Percentiles rank a stretch among this genome's conserved stretches.
Evolutionary conservation across 2,329 filamentous ascomycete genomes (phyloP).

Genomic region (Acephala macrosclerotiorum): DNA sequence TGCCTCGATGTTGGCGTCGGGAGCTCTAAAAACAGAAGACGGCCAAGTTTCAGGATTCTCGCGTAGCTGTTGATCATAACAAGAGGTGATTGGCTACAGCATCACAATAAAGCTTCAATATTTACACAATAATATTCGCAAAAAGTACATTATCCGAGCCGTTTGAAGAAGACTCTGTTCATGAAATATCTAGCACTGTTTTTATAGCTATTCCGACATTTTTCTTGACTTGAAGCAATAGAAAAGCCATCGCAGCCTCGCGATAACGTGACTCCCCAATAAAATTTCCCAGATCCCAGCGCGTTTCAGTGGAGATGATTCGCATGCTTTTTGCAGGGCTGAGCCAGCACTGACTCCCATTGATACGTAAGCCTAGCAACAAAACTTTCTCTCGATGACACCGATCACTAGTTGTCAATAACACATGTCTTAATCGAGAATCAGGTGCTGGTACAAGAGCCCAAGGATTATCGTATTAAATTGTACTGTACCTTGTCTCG

Average conservation of each 20-base stretch:
- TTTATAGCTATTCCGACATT: background rate
- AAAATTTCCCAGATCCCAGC: too few relatives aligned
- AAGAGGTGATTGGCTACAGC: background rate
- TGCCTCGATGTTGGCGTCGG: background rate
- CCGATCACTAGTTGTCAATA: background rate
- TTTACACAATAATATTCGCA: background rate
- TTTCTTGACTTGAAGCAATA: background rate
- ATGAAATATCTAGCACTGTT: background rate
- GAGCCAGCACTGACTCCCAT: conserved; percentile 5
- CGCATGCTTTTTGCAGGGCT: conserved; percentile 13
- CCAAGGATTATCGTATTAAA: background rate
- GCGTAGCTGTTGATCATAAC: background rate
- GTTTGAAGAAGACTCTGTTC: background rate
- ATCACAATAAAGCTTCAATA: background rate
- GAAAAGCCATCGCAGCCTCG: background rate
- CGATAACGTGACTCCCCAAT: background rate
- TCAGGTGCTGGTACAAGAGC: background rate
- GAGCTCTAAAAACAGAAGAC: conserved; percentile 6
- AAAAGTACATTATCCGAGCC: background rate
- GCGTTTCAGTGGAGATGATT: conserved; percentile 13
- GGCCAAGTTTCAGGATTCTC: conserved; percentile 1
- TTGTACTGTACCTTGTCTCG: background rate
- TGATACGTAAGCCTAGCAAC: conserved; percentile 5
- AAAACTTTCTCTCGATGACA: conserved; percentile 5
- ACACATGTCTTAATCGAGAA: background rate